Evolutionary conservation across 768 basidiomycete species (phyloP), one percentile per base, ranked within the genome.

Genomic region (Collybia nuda): DNA sequence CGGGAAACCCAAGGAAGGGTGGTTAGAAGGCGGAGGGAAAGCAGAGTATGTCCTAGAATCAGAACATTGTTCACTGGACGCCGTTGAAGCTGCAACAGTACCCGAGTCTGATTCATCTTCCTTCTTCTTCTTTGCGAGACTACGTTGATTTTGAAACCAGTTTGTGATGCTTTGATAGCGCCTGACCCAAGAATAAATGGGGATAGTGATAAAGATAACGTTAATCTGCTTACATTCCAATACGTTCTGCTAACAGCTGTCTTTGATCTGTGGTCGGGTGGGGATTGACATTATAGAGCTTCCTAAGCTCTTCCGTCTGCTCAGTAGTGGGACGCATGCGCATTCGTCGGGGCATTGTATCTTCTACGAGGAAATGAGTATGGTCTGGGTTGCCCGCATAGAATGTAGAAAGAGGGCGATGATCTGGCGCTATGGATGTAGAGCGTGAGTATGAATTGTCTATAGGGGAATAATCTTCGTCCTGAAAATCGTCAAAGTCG

Each of bases 121-220:
- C 56, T 75, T 80, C 58, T 77, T 79, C 70, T 86, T 87, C 73
- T 85, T 86, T 26, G 86, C 81, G 56, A 85, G 77, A 64, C 82
- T 88, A 59, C 87, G 86, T 62, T 91, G 88, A 60, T 90, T 89
- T 74, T 90, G 88, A 65, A 91, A 91, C 90, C 89, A 90, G 62
- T 91, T 90, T 1, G 85, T 89, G 50, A 91, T 83, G 50, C 82
- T 87, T 67, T 88, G 83, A 68, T 86, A 79, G 55, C 81, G 85
- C 87, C 89, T 91, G 59, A 14, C 41, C 48, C 55, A 38, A 51
- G 39, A 61, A 57, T 60, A 62, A 65, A 59, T 64, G 60, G 63
- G 54, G 69, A 62, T 60, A 57, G 49, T 48, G 57, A 62, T 56
- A 47, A 51, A 51, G 62, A 62, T 58, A 56, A 64, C 62, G 65